Base-by-base conservation (phyloP, 176 grass and related monocot genomes). In the Triticum turgidum region DNA sequence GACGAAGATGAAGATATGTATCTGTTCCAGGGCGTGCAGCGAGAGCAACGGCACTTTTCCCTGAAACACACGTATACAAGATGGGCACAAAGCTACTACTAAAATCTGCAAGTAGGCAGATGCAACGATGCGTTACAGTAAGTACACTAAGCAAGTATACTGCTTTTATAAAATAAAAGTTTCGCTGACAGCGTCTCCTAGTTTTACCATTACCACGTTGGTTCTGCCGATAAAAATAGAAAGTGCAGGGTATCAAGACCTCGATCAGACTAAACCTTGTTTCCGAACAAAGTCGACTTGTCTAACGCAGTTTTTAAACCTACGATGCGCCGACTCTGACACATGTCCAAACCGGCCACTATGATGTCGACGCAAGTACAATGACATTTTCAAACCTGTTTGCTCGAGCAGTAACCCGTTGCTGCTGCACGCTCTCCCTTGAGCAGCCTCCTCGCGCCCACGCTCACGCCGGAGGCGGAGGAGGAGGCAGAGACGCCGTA, bases 1-100 rank as follows among this genome's bases (percentile, higher is more conserved):
- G 35, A 84, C 91, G 49, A 98, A 98, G 81, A 98, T 95, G 89
- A 98, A 98, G 54, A 98, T 92, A 75, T 98, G 96, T 51, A 98
- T 41, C 83, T 98, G 96, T 29, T 94, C 89, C 41, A 95, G 77
- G 29, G 93, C 93, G 81, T 98, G 93, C 2, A 84, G 80, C 9
- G 96, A 95, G 8, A 98, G 80, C 65, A 98, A 78, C 45, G 96
- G 88, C 11, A 94, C 90, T 77, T 98, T 78, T 17, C 90, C 91
- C 96, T 95, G 76, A 37, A 49, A 81, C 27, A 66, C 69, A 25
- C 13, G 47, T 51, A 52, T 6, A 24, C 12, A 71, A 71, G 11
- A 72, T 71, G 47, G 9, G 7, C 24, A 3, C 9, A 49, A 15
- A 8, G 17, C 5, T 20, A 45, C 5, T 20, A 45, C 24, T 15